Conservation (phyloP, 805 yeast genomes). For the Diddensiella transvaalensis region DNA sequence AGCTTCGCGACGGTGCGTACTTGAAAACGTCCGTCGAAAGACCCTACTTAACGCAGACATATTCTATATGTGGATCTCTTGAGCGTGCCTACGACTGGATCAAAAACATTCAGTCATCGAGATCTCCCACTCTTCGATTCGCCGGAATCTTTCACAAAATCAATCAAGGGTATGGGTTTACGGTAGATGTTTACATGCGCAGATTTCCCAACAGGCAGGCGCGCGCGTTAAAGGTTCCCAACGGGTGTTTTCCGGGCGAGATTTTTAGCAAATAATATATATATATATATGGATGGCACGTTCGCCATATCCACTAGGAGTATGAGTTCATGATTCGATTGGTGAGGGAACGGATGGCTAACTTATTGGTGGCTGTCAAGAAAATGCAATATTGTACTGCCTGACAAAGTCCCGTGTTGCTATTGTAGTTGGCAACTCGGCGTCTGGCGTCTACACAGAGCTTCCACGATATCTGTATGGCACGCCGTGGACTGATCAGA, state of each 20-base stretch:
- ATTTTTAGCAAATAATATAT: no score
- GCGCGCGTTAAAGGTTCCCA: no score
- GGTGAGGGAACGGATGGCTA: no score
- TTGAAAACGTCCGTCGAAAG: constrained; percentile 10
- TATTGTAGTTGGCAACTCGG: constrained; percentile 6
- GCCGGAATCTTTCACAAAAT: neutral
- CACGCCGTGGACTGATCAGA: neutral
- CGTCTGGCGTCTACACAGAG: constrained; percentile 11
- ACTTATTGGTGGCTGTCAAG: neutral
- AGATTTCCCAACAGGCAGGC: no score
- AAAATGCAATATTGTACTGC: constrained; percentile 6
- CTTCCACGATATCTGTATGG: constrained; percentile 9
- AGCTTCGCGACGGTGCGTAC: constrained; percentile 16
- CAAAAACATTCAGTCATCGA: neutral
- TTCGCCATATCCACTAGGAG: no score
- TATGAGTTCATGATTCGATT: no score
- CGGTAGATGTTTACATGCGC: no score
- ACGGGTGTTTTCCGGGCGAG: no score
- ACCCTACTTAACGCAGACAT: neutral
- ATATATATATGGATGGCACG: no score
- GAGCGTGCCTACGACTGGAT: no score
- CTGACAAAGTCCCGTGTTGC: neutral
- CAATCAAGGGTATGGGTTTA: neutral
- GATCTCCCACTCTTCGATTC: neutral
- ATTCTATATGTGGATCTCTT: neutral